Evolutionary conservation across 805 yeast species (phyloP), one percentile per base, ranked within the genome.

Genomic region (Ogataea dorogensis): DNA sequence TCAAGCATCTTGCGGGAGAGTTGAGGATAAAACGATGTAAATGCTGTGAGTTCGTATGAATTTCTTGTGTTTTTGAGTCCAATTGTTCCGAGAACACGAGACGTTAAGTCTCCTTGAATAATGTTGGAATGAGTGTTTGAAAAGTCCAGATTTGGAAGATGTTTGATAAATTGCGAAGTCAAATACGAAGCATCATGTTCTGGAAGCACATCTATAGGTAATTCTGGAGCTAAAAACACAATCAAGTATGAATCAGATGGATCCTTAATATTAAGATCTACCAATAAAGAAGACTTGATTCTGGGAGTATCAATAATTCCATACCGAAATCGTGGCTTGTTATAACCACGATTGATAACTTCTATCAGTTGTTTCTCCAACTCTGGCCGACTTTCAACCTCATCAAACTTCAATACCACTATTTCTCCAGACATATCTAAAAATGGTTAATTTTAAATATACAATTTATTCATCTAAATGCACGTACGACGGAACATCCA

Each of bases 401-500:
- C 17, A 5, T 18, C 28, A 16, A 28, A n/a, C 24, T 24, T 25
- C 12, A 35, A n/a, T 9, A 28, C 25, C 17, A 27, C 27, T 6
- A 33, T 33, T 10, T 27, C 23, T 12, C 37, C 37, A 17, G 17
- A 17, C 37, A 35, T 19, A 28, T 21, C 12, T 32, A 25, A 16
- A 30, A 4, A 10, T 14, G 14, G 14, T 33, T 30, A 30, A 18
- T 23, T 25, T 14, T 23, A 8, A 17, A n/a, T n/a, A 7, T 29
- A 9, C 10, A n/a, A 19, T 8, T 20, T 21, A 28, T 24, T 19
- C 31, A 19, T 48, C 56, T 17, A 49, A 38, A 26, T 54, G 38
- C 12, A 48, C 44, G 47, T 73, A 76, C 24, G 73, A 65, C 13
- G 94, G 94, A 50, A 85, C 75, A 27, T 85, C 89, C 44, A 84